These are phyloP conservation scores for Chenopodium album DNA, from an alignment of 148 eudicot species.

Conservation along the genomic window DNA sequence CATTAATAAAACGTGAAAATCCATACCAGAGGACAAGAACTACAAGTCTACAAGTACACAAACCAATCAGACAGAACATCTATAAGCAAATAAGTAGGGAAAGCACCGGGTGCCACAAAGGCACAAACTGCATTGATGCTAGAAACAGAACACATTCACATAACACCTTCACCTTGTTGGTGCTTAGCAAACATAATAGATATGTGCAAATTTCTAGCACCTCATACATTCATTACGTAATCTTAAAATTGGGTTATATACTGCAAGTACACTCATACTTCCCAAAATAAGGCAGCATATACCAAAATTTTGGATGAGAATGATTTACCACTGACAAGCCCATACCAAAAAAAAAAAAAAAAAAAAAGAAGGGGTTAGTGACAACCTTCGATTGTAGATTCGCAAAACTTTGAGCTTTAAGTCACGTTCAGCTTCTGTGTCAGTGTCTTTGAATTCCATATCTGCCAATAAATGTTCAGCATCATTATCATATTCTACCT, in stretches of 20 bases:
- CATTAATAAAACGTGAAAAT: not conserved
- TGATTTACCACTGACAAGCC: not conserved
- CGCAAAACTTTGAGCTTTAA: constrained; percentile 66
- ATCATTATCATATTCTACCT: constrained; percentile 88
- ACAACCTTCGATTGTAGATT: constrained; percentile 67
- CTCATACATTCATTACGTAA: not conserved
- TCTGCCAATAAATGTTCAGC: constrained; percentile 92
- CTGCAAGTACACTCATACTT: not conserved
- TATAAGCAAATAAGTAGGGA: not conserved
- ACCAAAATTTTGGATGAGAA: not conserved
- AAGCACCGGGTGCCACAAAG: not conserved
- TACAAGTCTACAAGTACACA: not conserved
- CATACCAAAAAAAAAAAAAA: not conserved
- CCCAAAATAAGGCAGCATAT: not conserved
- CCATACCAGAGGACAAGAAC: not conserved
- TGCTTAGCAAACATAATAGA: not conserved
- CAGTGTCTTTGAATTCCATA: constrained; percentile 91
- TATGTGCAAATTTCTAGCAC: constrained; percentile 1
- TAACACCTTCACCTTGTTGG: not conserved
- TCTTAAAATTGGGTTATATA: not conserved
- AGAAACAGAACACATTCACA: not conserved
- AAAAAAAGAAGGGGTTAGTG: not conserved
- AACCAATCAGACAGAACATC: not conserved
- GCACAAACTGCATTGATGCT: not conserved
- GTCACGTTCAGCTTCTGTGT: constrained; percentile 73